These are phyloP conservation scores for Crithidia sp. DNA, from an alignment of 208 protist genomes.

Conservation along the genomic window DNA sequence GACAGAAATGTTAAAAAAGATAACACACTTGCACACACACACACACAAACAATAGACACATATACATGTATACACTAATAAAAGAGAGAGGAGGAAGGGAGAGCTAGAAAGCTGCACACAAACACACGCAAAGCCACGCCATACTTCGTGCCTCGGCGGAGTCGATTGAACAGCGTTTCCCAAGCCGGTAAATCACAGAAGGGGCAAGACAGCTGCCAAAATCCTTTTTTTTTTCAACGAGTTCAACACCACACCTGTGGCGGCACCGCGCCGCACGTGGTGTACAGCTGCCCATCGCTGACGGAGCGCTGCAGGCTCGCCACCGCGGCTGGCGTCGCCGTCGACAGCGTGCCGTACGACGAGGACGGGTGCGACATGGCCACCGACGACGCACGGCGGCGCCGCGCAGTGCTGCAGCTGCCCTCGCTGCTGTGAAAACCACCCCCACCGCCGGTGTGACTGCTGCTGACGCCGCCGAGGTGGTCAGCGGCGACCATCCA, in stretches of 20 bases:
- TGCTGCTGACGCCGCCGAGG: not conserved
- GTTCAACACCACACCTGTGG: slow-evolving; percentile 14
- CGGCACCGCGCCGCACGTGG: not conserved
- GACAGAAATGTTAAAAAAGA: slow-evolving; percentile 3
- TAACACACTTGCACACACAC: not conserved
- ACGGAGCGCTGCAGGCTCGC: slow-evolving; percentile 2
- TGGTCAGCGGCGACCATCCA: slow-evolving; percentile 15
- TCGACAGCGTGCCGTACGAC: slow-evolving; percentile 1
- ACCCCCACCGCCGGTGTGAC: not conserved
- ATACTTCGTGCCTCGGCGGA: no score
- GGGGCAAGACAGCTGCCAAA: not conserved
- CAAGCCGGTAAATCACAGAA: no score
- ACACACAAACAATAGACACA: not conserved
- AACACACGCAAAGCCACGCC: not conserved
- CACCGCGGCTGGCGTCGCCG: not conserved
- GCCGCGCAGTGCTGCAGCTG: not conserved
- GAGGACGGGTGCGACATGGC: slow-evolving; percentile 3
- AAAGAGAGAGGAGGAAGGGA: not conserved
- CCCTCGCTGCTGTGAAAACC: not conserved
- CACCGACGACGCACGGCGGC: not conserved
- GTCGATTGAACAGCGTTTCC: no score
- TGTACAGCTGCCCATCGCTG: slow-evolving; percentile 16
- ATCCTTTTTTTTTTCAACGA: not conserved
- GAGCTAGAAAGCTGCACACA: no score
- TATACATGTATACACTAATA: no score